Evolutionary conservation across 495 filamentous ascomycete species (phyloP).

Genomic region (Hamigera avellanea): DNA sequence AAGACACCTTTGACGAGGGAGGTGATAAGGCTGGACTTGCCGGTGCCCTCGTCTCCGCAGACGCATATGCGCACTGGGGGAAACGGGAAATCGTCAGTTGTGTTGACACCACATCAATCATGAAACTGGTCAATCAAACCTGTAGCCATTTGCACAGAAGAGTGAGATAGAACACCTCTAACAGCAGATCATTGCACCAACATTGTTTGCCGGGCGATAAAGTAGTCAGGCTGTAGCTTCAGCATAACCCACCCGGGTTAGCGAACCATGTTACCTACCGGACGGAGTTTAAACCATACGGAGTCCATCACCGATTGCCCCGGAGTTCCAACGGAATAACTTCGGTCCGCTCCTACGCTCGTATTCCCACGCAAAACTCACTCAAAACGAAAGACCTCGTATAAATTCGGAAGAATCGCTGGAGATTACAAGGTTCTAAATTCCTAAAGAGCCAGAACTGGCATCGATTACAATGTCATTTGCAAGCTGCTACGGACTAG

Average conservation of each 20-base stretch:
- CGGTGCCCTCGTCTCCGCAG: slow-evolving; percentile 79
- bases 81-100: neutral
- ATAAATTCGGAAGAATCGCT: no score
- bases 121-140: slow-evolving; percentile 11
- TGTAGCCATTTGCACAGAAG: slow-evolving; percentile 20
- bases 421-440: no score
- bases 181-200: neutral
- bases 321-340: neutral
- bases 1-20: slow-evolving; percentile 88
- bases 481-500: no score
- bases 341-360: neutral
- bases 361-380: no score
- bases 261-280: no score
- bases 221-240: neutral
- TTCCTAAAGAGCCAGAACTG: no score
- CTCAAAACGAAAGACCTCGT: no score
- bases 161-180: neutral
- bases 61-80: slow-evolving; percentile 79
- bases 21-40: slow-evolving; percentile 44
- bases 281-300: neutral
- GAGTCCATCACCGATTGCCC: neutral
- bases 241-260: no score
- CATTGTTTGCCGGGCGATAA: neutral
- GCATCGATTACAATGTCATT: no score
- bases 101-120: slow-evolving; percentile 2